Evolutionary conservation across 1,284 basidiomycete genomes (phyloP).

Genomic region (Ceratobasidium sp.): DNA sequence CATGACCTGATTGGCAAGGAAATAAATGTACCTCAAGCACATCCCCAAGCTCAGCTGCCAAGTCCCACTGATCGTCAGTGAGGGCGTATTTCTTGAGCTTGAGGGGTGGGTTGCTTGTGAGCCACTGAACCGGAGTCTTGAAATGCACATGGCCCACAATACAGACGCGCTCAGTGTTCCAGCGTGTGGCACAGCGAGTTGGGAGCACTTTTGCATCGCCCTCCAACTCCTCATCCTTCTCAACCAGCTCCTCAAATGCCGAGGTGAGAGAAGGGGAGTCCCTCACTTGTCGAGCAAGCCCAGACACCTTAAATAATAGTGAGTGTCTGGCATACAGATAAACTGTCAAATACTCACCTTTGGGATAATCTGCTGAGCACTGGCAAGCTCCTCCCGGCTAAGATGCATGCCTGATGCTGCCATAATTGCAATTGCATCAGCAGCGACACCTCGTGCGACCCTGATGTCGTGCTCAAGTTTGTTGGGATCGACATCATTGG

Average conservation of each 20-base stretch:
- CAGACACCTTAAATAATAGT: not conserved
- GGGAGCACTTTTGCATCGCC: not conserved
- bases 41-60: conserved; percentile 3
- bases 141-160: conserved; percentile 4
- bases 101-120: not conserved
- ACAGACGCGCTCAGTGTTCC: not conserved
- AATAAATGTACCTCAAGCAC: not conserved
- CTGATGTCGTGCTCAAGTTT: not conserved
- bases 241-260: not conserved
- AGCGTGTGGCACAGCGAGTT: not conserved
- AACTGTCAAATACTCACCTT: conserved; percentile 1
- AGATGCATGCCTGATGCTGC: not conserved
- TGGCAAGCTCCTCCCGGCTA: not conserved
- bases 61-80: conserved; percentile 1
- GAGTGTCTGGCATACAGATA: not conserved
- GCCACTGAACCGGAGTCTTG: conserved; percentile 15
- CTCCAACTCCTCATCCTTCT: not conserved
- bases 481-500: not conserved
- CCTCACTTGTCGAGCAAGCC: not conserved
- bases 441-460: not conserved
- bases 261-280: not conserved
- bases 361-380: not conserved
- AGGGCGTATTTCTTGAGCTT: conserved; percentile 15
- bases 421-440: conserved; percentile 3
- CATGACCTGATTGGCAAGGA: not conserved